phyloP scores from a whole-genome alignment of 2,329 filamentous ascomycete species.

The Pezicula carpinea region DNA sequence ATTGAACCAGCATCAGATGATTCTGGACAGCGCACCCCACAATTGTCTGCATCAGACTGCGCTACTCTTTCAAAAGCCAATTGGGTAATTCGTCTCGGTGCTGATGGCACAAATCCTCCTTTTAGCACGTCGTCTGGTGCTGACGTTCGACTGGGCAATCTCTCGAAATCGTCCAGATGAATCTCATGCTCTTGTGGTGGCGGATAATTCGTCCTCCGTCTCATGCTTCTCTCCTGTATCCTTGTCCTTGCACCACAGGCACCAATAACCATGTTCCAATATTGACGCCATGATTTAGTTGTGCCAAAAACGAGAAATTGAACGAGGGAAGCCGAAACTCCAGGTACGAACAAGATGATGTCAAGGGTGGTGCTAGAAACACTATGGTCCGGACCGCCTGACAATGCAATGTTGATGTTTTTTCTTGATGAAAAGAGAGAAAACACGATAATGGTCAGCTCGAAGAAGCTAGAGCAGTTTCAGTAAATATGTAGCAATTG shows the following conservation, averaged over 20 bases:
- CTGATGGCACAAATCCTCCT: not conserved
- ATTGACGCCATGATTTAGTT: constrained; percentile 30
- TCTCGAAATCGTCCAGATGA: constrained; percentile 10
- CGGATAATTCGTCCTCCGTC: constrained; percentile 5
- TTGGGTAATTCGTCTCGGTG: too few relatives aligned
- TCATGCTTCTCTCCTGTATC: not conserved
- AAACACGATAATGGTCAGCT: constrained; percentile 34
- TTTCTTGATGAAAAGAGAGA: constrained; percentile 31
- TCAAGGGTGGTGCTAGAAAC: constrained; percentile 25
- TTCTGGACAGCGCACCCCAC: too few relatives aligned
- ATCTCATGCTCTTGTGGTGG: too few relatives aligned
- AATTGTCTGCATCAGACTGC: too few relatives aligned
- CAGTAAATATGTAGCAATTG: not conserved
- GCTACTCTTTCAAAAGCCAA: too few relatives aligned
- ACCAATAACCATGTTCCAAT: constrained; percentile 19
- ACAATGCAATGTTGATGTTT: constrained; percentile 23
- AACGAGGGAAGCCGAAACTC: constrained; percentile 32
- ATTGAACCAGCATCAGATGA: too few relatives aligned
- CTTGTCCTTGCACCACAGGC: constrained; percentile 12
- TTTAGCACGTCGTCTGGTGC: constrained; percentile 4
- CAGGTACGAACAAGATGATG: constrained; percentile 34
- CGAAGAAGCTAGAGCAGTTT: constrained; percentile 27
- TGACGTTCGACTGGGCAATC: constrained; percentile 8
- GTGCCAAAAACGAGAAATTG: constrained; percentile 38
- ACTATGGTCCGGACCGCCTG: constrained; percentile 30